phyloP scores from a whole-genome alignment of 805 yeast genomes.

The Nematodospora valgi region DNA sequence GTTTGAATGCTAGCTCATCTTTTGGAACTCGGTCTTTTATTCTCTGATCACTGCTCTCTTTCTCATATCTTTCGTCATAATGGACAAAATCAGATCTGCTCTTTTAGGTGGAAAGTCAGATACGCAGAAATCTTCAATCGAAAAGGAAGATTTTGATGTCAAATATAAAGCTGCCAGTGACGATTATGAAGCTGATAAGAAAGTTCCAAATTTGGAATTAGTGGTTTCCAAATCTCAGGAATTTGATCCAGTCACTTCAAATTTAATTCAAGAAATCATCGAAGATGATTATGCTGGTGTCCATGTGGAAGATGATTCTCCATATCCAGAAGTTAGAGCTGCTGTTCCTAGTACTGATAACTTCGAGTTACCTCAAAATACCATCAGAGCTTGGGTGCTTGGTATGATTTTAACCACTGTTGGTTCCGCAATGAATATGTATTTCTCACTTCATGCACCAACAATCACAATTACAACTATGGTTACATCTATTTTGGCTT shows the following conservation, averaged over 20 bases:
- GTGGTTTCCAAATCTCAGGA: conserved; percentile 25
- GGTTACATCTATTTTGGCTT: conserved; percentile 58
- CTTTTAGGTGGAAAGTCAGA: conserved; percentile 1
- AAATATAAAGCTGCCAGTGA: conserved; percentile 6
- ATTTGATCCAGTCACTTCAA: conserved; percentile 30
- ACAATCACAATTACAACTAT: conserved; percentile 46
- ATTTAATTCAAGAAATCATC: conserved; percentile 18
- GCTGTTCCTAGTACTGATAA: conserved; percentile 55
- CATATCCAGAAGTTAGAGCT: conserved; percentile 67
- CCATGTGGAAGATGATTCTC: conserved; percentile 39
- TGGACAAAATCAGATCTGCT: conserved; percentile 11
- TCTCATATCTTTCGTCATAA: not conserved
- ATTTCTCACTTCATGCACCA: conserved; percentile 58
- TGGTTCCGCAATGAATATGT: conserved; percentile 58
- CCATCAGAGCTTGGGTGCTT: conserved; percentile 53
- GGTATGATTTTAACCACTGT: conserved; percentile 49
- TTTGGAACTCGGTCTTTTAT: not conserved
- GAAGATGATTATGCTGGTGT: conserved; percentile 40
- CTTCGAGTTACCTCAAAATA: conserved; percentile 45
- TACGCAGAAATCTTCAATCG: not conserved
- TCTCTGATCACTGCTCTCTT: not conserved
- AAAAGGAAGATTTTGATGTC: not conserved
- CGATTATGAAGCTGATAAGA: conserved; percentile 12
- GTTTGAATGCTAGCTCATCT: not conserved
- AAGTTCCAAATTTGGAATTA: conserved; percentile 9